Conservation (phyloP, 176 grass and related monocot genomes). For the sorghum (Sorghum bicolor) region DNA sequence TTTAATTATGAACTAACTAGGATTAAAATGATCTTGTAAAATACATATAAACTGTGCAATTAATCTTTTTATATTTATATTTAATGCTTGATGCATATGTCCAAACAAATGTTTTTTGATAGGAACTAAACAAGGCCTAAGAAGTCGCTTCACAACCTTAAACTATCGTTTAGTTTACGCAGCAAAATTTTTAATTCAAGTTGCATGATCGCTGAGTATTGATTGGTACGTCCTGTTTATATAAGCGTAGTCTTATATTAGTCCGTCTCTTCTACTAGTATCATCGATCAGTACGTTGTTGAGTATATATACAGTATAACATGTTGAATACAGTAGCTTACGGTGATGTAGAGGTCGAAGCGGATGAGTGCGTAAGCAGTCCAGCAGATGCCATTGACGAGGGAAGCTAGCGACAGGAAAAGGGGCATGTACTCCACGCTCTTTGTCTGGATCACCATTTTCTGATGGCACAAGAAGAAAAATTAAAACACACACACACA, state of each 20-base stretch:
- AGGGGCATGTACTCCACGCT: conserved; percentile 99
- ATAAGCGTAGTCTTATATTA: neutral
- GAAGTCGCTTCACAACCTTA: too few relatives aligned
- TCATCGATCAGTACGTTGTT: too few relatives aligned
- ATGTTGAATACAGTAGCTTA: conserved; percentile 25
- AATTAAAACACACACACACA: neutral
- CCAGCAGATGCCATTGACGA: conserved; percentile 92
- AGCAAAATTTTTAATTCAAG: neutral
- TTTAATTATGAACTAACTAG: too few relatives aligned
- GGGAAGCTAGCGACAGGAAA: conserved; percentile 72
- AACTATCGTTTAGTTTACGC: too few relatives aligned
- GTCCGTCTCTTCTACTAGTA: neutral
- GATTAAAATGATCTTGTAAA: too few relatives aligned
- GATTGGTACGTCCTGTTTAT: too few relatives aligned
- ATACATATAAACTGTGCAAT: too few relatives aligned
- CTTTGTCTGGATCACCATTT: conserved; percentile 98
- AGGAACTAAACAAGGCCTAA: too few relatives aligned
- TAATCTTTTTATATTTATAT: too few relatives aligned
- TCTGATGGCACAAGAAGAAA: neutral
- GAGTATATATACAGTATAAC: neutral
- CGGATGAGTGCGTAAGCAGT: conserved; percentile 92
- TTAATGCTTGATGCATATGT: too few relatives aligned
- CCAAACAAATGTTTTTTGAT: too few relatives aligned
- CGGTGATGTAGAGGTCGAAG: conserved; percentile 92
- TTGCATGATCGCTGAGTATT: too few relatives aligned